These are phyloP conservation scores for Blastobotrys persicus DNA, from an alignment of 1,139 yeast species.

Conservation along the genomic window DNA sequence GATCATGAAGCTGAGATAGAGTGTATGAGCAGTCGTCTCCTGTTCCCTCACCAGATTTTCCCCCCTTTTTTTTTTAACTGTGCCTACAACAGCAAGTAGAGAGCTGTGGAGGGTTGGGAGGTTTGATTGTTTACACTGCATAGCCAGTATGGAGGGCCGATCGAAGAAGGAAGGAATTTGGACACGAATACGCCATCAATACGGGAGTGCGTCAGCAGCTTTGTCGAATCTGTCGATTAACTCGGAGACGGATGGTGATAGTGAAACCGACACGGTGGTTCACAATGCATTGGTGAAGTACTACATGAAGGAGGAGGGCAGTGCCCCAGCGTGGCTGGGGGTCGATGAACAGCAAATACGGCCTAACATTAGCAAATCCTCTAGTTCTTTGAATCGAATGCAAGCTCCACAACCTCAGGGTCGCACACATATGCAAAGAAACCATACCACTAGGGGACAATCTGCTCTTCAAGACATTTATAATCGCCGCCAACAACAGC, in stretches of 20 bases:
- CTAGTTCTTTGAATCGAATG: not conserved
- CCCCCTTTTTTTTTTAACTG: too few species aligned
- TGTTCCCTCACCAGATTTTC: too few species aligned
- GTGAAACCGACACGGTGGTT: constrained; percentile 37
- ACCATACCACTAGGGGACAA: constrained; percentile 6
- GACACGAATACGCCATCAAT: constrained; percentile 28
- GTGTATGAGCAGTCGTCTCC: too few species aligned
- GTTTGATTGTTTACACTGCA: too few species aligned
- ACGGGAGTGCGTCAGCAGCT: constrained; percentile 29
- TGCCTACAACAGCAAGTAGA: too few species aligned
- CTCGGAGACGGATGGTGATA: constrained; percentile 36
- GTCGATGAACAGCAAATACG: constrained; percentile 16
- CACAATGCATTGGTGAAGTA: constrained; percentile 41
- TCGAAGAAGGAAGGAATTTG: constrained; percentile 20
- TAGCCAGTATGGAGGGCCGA: constrained; percentile 6
- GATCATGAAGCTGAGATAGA: too few species aligned
- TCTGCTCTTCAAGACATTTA: constrained; percentile 32
- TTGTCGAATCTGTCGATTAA: constrained; percentile 30
- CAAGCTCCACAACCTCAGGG: not conserved
- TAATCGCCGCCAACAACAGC: constrained; percentile 22
- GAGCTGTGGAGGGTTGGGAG: too few species aligned
- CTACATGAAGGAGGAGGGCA: constrained; percentile 29
- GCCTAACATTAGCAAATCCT: constrained; percentile 3
- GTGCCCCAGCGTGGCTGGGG: constrained; percentile 32
- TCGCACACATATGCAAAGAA: not conserved